phyloP scores from a whole-genome alignment of 2,329 filamentous ascomycete species.

The Fusarium sp. region DNA sequence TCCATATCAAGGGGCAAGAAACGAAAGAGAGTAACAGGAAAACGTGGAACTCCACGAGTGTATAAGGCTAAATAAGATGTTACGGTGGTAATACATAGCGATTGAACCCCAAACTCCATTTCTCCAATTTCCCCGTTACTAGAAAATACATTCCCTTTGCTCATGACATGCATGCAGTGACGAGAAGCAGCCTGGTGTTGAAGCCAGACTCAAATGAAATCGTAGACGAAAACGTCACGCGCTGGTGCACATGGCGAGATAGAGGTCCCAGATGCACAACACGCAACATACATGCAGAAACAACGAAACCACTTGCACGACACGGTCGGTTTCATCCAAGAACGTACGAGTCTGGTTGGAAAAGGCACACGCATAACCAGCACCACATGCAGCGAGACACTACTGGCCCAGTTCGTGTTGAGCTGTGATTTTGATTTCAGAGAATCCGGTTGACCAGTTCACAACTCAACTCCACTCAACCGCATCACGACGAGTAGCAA shows the following conservation, averaged over 20 bases:
- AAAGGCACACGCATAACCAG: conserved; percentile 12
- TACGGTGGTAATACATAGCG: conserved; percentile 40
- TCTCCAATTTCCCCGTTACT: conserved; percentile 27
- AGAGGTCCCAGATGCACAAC: conserved; percentile 6
- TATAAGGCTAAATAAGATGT: conserved; percentile 21
- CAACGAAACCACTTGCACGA: conserved; percentile 41
- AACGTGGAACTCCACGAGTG: conserved; percentile 14
- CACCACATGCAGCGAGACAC: conserved; percentile 28
- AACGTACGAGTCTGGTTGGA: conserved; percentile 27
- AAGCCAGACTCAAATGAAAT: conserved; percentile 24
- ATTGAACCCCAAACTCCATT: conserved; percentile 36
- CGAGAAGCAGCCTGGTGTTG: conserved; percentile 26
- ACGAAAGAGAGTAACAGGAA: not conserved
- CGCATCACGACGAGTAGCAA: conserved; percentile 33
- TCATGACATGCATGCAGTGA: conserved; percentile 37
- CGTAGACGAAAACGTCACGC: conserved; percentile 16
- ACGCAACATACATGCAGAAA: conserved; percentile 41
- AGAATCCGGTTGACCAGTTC: conserved; percentile 32
- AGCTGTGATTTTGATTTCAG: conserved; percentile 11
- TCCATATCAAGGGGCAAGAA: not conserved
- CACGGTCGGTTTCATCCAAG: conserved; percentile 41
- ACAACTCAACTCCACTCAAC: conserved; percentile 32
- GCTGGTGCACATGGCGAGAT: conserved; percentile 14
- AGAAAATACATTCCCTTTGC: conserved; percentile 38
- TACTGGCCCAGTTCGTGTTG: conserved; percentile 17